phyloP scores from a whole-genome alignment of 805 yeast species.

The Teunomyces kruisii region DNA sequence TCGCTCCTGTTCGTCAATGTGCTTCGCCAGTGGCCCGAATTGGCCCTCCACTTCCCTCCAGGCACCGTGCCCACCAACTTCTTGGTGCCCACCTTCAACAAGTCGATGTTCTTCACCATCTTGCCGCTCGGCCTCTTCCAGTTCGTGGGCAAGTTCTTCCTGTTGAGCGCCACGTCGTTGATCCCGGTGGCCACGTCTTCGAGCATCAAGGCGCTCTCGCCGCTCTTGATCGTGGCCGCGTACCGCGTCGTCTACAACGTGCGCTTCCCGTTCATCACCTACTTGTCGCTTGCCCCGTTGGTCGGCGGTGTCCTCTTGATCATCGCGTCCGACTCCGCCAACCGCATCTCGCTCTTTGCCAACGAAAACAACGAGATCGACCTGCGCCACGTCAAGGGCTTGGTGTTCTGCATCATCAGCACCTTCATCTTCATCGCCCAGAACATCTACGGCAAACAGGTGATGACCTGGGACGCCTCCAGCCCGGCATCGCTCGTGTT shows the following conservation, averaged over 20 bases:
- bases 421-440: conserved; percentile 79
- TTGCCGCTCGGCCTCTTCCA: conserved; percentile 68
- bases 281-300: conserved; percentile 51
- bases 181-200: conserved; percentile 71
- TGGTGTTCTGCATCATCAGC: conserved; percentile 65
- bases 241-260: conserved; percentile 55
- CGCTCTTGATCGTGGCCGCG: conserved; percentile 56
- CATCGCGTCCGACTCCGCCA: conserved; percentile 32
- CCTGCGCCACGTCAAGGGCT: conserved; percentile 51
- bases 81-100: conserved; percentile 19
- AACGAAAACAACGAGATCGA: conserved; percentile 15
- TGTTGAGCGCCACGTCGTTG: conserved; percentile 61
- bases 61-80: conserved; percentile 52
- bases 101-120: conserved; percentile 43
- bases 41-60: conserved; percentile 44
- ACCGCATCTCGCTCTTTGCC: conserved; percentile 7
- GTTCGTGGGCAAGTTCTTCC: conserved; percentile 61
- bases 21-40: conserved; percentile 28
- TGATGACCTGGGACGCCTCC: conserved; percentile 54
- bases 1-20: conserved; percentile 39
- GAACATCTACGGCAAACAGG: conserved; percentile 81
- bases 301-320: conserved; percentile 53
- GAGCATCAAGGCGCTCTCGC: conserved; percentile 67
- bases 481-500: conserved; percentile 29
- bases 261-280: conserved; percentile 49